Conservation (phyloP, 192 early-diverging fungal species). For the Coemansia sp. region DNA sequence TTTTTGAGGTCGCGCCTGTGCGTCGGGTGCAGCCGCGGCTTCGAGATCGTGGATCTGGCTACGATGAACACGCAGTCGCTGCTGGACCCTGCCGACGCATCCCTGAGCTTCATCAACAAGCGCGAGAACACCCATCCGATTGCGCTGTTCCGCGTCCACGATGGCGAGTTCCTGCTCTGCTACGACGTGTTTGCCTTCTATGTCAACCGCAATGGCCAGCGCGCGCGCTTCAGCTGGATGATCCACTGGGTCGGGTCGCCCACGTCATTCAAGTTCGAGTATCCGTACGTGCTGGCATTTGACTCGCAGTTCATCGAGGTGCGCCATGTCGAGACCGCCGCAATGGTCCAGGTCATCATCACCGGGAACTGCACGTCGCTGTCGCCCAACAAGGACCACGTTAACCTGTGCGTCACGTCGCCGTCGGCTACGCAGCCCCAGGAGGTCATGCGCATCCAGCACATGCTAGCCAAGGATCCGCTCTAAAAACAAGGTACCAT, state of each 20-base stretch:
- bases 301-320: slow-evolving; percentile 90
- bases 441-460: slow-evolving; percentile 50
- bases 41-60: slow-evolving; percentile 89
- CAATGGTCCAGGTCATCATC: slow-evolving; percentile 67
- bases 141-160: slow-evolving; percentile 75
- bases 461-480: slow-evolving; percentile 42
- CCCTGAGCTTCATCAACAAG: slow-evolving; percentile 76
- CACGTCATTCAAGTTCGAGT: slow-evolving; percentile 74
- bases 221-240: slow-evolving; percentile 71
- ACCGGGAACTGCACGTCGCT: slow-evolving; percentile 52
- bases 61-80: slow-evolving; percentile 84
- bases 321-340: slow-evolving; percentile 73
- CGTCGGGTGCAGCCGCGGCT: slow-evolving; percentile 89
- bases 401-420: slow-evolving; percentile 48
- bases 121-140: slow-evolving; percentile 78
- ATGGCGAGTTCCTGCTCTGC: slow-evolving; percentile 83
- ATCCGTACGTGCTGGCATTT: slow-evolving; percentile 90
- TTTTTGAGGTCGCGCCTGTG: slow-evolving; percentile 83
- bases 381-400: slow-evolving; percentile 40
- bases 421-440: slow-evolving; percentile 45
- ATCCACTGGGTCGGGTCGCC: slow-evolving; percentile 89
- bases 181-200: slow-evolving; percentile 96
- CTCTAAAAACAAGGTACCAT: neutral
- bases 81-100: slow-evolving; percentile 79
- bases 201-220: slow-evolving; percentile 82